Base-by-base conservation (phyloP, 495 filamentous ascomycete genomes). In the Penicillium paxilli region DNA sequence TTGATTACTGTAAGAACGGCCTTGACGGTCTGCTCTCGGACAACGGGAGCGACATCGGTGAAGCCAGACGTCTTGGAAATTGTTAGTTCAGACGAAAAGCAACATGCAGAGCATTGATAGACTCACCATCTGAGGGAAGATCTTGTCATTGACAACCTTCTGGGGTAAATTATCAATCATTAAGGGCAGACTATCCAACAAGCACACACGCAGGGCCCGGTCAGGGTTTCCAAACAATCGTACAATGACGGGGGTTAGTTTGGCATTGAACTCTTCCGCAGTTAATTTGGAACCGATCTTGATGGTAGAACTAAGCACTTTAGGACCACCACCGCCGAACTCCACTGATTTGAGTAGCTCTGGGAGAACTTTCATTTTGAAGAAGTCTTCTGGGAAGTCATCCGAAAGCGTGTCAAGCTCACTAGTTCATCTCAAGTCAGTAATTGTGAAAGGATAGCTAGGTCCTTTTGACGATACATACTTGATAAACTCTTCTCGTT, bases 321-420 rank as follows among this genome's bases (percentile, higher is more conserved):
- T 96, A 0, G 93, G 88, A 1, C 94, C 94, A 35, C 95, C 94
- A 21, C 94, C 94, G 21, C 94, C 95, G 70, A 96, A 98, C 62
- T 98, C 94, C 8, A 98, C 91, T 0, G 91, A 94, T 62, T 97
- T 98, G 1, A 98, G 77, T n/a, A 98, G 75, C 66, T 98, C 94
- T 1, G 94, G 94, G 14, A 98, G 80, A 10, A 98, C 83, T 62
- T 98, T 98, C 83, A 94, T 89, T 66, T 92, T 96, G 76, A 97
- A 94, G 67, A 94, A 98, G 49, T 96, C 92, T 61, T 97, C 94
- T 0, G 94, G 94, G 57, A 98, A 96, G 66, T 97, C 91, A 55
- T 96, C 91, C 1, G 90, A 87, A 5, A 95, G 81, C 44, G 88
- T 79, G 59, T 96, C 91, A 4, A 98, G 81, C 67, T 95, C 88